Percentiles rank a stretch among this genome's conserved stretches.
phyloP scores from a whole-genome alignment of 2,329 filamentous ascomycete genomes.

The Trichocomaceae sp. region DNA sequence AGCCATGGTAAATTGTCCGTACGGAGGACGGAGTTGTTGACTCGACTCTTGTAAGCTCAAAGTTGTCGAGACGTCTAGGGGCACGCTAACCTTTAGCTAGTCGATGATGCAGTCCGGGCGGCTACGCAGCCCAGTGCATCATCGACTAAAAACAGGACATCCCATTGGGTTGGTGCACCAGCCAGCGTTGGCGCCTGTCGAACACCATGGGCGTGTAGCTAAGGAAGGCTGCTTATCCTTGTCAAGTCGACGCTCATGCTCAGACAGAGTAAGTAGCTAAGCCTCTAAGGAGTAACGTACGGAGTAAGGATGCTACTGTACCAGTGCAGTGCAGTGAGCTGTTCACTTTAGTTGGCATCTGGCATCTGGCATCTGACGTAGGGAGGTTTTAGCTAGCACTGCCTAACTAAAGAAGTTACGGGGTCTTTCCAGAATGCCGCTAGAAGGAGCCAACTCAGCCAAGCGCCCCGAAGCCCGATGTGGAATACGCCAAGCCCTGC shows the following conservation, averaged over 20 bases:
- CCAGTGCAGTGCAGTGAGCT: neutral
- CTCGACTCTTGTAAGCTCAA: neutral
- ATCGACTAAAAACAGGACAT: neutral
- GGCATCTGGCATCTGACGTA: too few species aligned
- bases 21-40: too few species aligned
- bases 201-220: too few species aligned
- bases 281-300: too few species aligned
- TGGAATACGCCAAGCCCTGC: neutral
- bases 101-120: neutral
- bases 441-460: conserved; percentile 10
- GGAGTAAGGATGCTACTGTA: neutral
- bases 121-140: too few species aligned
- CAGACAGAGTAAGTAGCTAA: too few species aligned
- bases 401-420: neutral
- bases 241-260: too few species aligned
- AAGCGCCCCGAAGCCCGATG: neutral
- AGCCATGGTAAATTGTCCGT: neutral
- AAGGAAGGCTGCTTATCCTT: neutral
- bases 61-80: neutral
- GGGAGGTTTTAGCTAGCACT: too few species aligned
- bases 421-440: conserved; percentile 12
- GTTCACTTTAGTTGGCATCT: neutral
- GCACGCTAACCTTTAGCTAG: neutral
- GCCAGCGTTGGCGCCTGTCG: too few species aligned
- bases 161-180: neutral